These are phyloP conservation scores for Leccinum laetum DNA, from an alignment of 1,284 basidiomycete genomes.

Conservation along the genomic window DNA sequence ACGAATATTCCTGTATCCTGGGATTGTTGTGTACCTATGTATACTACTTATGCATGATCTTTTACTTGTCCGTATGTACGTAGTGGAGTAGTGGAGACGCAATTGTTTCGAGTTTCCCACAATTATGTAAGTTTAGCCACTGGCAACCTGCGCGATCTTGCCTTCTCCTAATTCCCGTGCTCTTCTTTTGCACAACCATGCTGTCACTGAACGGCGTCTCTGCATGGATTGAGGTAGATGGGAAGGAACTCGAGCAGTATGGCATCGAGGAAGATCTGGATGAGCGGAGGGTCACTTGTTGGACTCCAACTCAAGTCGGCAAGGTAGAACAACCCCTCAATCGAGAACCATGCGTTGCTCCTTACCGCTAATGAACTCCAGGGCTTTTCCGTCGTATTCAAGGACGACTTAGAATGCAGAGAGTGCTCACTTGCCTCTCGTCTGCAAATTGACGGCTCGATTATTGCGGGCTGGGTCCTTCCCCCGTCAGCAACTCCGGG, in stretches of 20 bases:
- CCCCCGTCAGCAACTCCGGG: not conserved
- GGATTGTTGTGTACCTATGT: not conserved
- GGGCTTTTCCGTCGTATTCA: conserved; percentile 21
- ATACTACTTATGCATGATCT: too few species aligned
- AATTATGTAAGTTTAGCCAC: not conserved
- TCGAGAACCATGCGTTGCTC: conserved; percentile 2
- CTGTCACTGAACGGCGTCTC: conserved; percentile 27
- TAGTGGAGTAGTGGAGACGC: not conserved
- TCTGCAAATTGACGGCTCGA: conserved; percentile 21
- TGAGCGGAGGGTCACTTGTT: conserved; percentile 33
- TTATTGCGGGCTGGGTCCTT: conserved; percentile 6
- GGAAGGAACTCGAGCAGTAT: conserved; percentile 29
- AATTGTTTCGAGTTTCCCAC: not conserved
- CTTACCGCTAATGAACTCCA: conserved; percentile 5
- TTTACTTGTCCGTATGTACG: not conserved
- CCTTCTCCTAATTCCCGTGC: not conserved
- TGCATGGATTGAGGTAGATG: conserved; percentile 36
- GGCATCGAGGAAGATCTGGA: conserved; percentile 26
- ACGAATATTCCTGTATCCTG: not conserved
- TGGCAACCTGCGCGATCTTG: not conserved
- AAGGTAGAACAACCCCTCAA: conserved; percentile 29
- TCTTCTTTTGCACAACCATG: conserved; percentile 14
- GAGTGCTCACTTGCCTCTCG: conserved; percentile 13
- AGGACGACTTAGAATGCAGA: conserved; percentile 14
- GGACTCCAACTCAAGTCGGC: conserved; percentile 37